These are phyloP conservation scores for Boletellus deceptivus DNA, from an alignment of 1,284 basidiomycete genomes.

Conservation along the genomic window DNA sequence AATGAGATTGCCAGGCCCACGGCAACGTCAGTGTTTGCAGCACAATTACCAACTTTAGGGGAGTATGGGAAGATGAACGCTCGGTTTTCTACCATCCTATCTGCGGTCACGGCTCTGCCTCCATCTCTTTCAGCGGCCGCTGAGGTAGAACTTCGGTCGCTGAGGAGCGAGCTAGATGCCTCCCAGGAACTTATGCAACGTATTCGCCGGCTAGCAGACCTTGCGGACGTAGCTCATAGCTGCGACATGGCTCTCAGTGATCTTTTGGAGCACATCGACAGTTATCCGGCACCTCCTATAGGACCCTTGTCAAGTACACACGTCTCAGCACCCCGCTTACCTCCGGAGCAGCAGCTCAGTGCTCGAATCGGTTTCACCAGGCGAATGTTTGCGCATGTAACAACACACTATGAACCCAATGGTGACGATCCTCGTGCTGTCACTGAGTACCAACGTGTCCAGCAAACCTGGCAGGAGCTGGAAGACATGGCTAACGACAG, in stretches of 20 bases:
- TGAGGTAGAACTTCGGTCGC: slow-evolving; percentile 57
- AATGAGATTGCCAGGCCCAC: slow-evolving; percentile 51
- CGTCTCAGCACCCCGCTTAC: slow-evolving; percentile 37
- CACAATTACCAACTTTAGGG: slow-evolving; percentile 51
- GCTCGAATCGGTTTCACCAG: slow-evolving; percentile 63
- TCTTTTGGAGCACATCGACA: slow-evolving; percentile 78
- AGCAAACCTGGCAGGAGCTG: slow-evolving; percentile 77
- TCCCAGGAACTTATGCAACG: slow-evolving; percentile 49
- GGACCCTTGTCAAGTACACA: slow-evolving; percentile 52
- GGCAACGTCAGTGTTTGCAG: slow-evolving; percentile 34
- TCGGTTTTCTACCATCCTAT: slow-evolving; percentile 46
- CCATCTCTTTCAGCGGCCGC: slow-evolving; percentile 41
- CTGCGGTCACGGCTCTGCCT: slow-evolving; percentile 50
- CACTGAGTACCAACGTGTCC: slow-evolving; percentile 58
- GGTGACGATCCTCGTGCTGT: slow-evolving; percentile 56
- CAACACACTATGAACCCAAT: slow-evolving; percentile 40
- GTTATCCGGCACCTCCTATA: slow-evolving; percentile 58
- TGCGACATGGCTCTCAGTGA: slow-evolving; percentile 80
- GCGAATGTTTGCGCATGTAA: slow-evolving; percentile 47
- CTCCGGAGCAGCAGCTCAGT: slow-evolving; percentile 64
- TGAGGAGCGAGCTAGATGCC: slow-evolving; percentile 55
- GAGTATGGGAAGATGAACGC: slow-evolving; percentile 44
- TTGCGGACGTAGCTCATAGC: slow-evolving; percentile 46
- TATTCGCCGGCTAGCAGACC: slow-evolving; percentile 50
- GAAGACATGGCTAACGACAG: slow-evolving; percentile 75